phyloP scores from a whole-genome alignment of 2,329 filamentous ascomycete species.

The Fusarium guadeloupense region DNA sequence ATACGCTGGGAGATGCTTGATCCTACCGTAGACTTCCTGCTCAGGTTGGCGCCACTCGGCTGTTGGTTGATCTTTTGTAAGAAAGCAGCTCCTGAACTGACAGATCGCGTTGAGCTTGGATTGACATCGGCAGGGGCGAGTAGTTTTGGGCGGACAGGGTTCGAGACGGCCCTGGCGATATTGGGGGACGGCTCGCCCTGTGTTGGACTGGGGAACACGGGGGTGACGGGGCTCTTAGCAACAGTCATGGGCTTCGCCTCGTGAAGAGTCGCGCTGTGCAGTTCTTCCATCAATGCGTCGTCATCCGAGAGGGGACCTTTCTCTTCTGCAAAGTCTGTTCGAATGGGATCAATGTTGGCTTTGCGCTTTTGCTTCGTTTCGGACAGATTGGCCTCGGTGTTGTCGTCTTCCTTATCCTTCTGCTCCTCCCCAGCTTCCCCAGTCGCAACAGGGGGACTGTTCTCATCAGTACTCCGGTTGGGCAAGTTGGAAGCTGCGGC shows the following conservation, averaged over 20 bases:
- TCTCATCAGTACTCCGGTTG: not conserved
- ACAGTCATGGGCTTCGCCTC: slow-evolving; percentile 84
- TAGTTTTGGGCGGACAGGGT: slow-evolving; percentile 55
- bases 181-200: slow-evolving; percentile 44
- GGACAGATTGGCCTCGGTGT: slow-evolving; percentile 15
- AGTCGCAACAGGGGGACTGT: slow-evolving; percentile 19
- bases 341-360: slow-evolving; percentile 62
- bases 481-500: slow-evolving; percentile 18
- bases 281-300: slow-evolving; percentile 84
- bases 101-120: slow-evolving; percentile 60
- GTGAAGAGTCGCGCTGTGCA: slow-evolving; percentile 82
- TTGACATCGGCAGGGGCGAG: slow-evolving; percentile 57
- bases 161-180: slow-evolving; percentile 59
- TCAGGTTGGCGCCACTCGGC: slow-evolving; percentile 58
- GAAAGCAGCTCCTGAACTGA: slow-evolving; percentile 66
- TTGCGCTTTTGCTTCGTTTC: slow-evolving; percentile 45
- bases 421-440: slow-evolving; percentile 14
- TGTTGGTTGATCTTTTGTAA: slow-evolving; percentile 65
- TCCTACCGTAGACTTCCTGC: slow-evolving; percentile 79
- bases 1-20: slow-evolving; percentile 94
- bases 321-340: slow-evolving; percentile 52
- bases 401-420: slow-evolving; percentile 1
- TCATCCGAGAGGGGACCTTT: slow-evolving; percentile 69
- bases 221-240: slow-evolving; percentile 82
- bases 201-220: slow-evolving; percentile 60